Evolutionary conservation across 306 rosid genomes (phyloP).

Genomic region (Cyclanthera cordifolia): DNA sequence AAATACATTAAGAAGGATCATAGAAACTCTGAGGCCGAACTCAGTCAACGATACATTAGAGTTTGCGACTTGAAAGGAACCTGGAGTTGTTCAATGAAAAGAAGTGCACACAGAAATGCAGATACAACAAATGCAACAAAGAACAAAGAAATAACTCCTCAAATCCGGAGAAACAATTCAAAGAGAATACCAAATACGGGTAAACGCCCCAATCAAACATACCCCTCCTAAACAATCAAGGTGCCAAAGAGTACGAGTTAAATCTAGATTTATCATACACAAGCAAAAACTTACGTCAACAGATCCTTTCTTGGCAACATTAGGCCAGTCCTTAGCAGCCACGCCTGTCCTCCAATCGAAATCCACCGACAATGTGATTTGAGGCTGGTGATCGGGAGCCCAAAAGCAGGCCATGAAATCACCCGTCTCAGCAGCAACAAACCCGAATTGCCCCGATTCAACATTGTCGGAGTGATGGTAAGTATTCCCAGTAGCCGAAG

Average conservation of each 20-base stretch:
- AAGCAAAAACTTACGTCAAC: constrained; percentile 56
- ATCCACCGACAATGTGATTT: constrained; percentile 43
- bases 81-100: not conserved
- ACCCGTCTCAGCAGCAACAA: constrained; percentile 62
- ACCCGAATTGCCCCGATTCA: constrained; percentile 56
- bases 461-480: constrained; percentile 61
- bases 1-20: not conserved
- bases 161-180: not conserved
- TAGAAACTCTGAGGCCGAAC: not conserved
- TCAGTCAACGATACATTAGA: not conserved
- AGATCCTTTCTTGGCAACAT: constrained; percentile 85
- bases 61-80: not conserved
- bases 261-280: not conserved
- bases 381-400: constrained; percentile 57
- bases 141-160: not conserved
- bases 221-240: not conserved
- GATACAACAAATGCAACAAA: not conserved
- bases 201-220: not conserved
- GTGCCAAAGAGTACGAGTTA: not conserved
- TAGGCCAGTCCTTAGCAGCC: constrained; percentile 88
- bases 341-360: constrained; percentile 92
- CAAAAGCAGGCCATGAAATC: constrained; percentile 84
- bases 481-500: constrained; percentile 62
- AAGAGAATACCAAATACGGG: not conserved
- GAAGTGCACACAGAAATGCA: not conserved